Base-by-base conservation (phyloP, 768 basidiomycete genomes). In the Auricularia auricula-judae region DNA sequence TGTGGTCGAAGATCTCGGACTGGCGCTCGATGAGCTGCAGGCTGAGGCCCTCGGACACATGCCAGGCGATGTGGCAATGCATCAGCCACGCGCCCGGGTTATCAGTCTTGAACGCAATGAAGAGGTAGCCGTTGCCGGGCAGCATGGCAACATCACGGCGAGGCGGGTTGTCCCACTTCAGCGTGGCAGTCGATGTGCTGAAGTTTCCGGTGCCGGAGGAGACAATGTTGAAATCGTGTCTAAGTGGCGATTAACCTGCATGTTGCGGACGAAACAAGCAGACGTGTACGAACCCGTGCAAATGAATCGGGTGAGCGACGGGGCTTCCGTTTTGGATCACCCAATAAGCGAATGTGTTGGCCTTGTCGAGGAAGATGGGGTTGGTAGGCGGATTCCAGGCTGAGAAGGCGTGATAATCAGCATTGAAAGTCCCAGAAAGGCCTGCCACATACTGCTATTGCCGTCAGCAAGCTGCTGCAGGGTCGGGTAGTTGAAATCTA, bases 301-400 rank as follows among this genome's bases (percentile, higher is more conserved):
- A 65, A 67, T 77, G 75, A 73, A 70, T 70, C 2, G 70, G 70
- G 33, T 71, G 56, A 29, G 56, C 56, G 34, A 29, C 56, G 23
- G 29, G 29, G 34, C 23, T 14, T 12, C 23, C 16, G 56, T 59
- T 59, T 4, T 59, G 56, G 56, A 59, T 59, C 23, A 59, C 56
- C 56, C 56, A 59, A 18, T 59, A 59, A 10, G 56, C 34, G 29
- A 23, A 29, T 5, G 23, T 14, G 23, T 35, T 35, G 8, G 56
- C 56, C 34, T 35, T 14, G 56, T 59, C 56, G 56, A 59, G 14
- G 56, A 59, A 59, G 56, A 59, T 33, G 23, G 56, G 34, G 56
- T 59, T 59, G 8, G 23, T 14, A 4, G 56, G 14, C 4, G 56
- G 23, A 10, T 14, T 14, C 56, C 23, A 29, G 29, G 56, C 56